Evolutionary conservation across 2,329 filamentous ascomycete genomes (phyloP).

Genomic region (Phyllosticta paracitricarpa): DNA sequence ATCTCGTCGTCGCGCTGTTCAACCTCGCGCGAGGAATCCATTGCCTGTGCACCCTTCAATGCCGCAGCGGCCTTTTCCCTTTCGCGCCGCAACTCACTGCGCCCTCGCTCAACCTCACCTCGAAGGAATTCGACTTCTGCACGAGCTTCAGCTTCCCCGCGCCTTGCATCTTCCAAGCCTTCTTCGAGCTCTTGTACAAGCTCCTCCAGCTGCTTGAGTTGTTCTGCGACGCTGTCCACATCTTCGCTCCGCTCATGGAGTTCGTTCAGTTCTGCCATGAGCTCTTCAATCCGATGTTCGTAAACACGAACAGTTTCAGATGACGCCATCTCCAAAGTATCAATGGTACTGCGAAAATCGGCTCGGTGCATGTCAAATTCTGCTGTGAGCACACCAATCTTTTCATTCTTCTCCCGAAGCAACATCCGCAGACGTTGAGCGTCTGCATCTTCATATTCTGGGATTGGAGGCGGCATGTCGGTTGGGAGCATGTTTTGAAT

Average conservation of each 20-base stretch:
- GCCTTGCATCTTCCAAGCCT: slow-evolving; percentile 84
- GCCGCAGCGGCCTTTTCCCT: slow-evolving; percentile 66
- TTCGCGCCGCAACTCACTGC: slow-evolving; percentile 78
- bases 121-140: slow-evolving; percentile 93
- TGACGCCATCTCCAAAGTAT: slow-evolving; percentile 90
- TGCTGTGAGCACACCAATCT: slow-evolving; percentile 81
- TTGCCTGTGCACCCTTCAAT: slow-evolving; percentile 43
- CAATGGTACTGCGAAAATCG: slow-evolving; percentile 93
- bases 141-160: slow-evolving; percentile 89
- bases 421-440: slow-evolving; percentile 67
- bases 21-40: slow-evolving; percentile 56
- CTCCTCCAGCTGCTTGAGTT: slow-evolving; percentile 92
- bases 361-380: slow-evolving; percentile 93
- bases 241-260: slow-evolving; percentile 76
- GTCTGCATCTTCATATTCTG: slow-evolving; percentile 44
- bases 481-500: slow-evolving; percentile 60
- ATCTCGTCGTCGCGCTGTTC: slow-evolving; percentile 97
- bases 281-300: slow-evolving; percentile 79
- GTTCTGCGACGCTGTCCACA: slow-evolving; percentile 79
- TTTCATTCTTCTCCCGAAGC: slow-evolving; percentile 91
- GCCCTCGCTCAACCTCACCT: slow-evolving; percentile 85
- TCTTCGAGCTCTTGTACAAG: slow-evolving; percentile 95
- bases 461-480: slow-evolving; percentile 20
- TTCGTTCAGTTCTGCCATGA: slow-evolving; percentile 75
- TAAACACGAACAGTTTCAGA: slow-evolving; percentile 94